Evolutionary conservation across 2,329 filamentous ascomycete genomes (phyloP), one percentile per base, ranked within the genome.

Genomic region (Ophiostoma himal-ulmi): DNA sequence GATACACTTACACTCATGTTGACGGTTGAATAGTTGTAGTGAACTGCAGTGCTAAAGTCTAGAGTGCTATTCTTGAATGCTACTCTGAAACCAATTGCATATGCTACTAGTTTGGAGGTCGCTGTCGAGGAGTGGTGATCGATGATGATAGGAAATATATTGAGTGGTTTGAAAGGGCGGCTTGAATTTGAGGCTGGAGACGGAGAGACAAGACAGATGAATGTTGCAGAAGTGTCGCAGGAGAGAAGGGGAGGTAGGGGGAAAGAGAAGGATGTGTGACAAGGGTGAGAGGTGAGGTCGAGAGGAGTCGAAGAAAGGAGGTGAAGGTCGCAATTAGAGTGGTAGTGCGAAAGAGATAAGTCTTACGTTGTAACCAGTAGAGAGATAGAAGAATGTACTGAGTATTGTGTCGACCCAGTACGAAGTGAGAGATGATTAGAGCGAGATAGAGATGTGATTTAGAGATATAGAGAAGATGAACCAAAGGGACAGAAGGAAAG

Each of bases 1-100:
- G 69, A 68, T 26, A 72, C 66, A 72, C 71, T 70, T 44, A 72
- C 71, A 71, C 71, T 72, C 71, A 72, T 72, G 11, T 54, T 69
- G 68, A 34, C 69, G 54, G 69, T 41, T 39, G 44, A 26, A 20
- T n/a, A 22, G 20, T 54, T 26, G 48, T n/a, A 54, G 44, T 44
- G 17, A 48, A 8, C 17, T 48, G 44, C 17, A 20, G 44, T 48
- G 17, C 52, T 57, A 57, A 20, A 54, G 48, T 57, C 52, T 57
- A 57, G 48, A 54, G 48, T 57, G 52, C 52, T 17, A n/a, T 57
- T 22, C n/a, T 57, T 5, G n/a, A 57, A 4, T 57, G n/a, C 52
- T 57, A 26, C 13, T 22, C 52, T 57, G 52, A n/a, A 30, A n/a
- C 5, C 3, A 20, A 26, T 26, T 13, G 52, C n/a, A 10, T 57